Evolutionary conservation across 176 grass and related monocot species (phyloP).

Genomic region (Elaeis guineensis): DNA sequence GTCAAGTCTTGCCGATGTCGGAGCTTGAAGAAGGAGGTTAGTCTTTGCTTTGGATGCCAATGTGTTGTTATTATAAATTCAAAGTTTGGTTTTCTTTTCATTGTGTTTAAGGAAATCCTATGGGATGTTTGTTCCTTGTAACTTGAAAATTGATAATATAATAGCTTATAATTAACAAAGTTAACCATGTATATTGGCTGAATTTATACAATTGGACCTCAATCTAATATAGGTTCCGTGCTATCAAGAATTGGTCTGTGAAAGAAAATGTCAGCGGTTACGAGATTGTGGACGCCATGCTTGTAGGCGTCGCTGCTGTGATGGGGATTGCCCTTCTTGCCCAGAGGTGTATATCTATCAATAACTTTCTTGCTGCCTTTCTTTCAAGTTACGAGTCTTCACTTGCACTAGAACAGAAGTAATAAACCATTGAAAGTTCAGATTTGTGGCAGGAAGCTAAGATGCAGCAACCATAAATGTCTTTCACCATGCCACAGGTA

Average conservation of each 20-base stretch:
- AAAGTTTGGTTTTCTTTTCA: no score
- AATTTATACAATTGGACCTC: conserved; percentile 22
- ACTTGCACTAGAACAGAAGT: conserved; percentile 15
- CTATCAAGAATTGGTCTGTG: conserved; percentile 96
- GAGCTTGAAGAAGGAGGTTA: conserved; percentile 74
- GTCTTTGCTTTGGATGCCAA: neutral
- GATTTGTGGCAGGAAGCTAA: conserved; percentile 76
- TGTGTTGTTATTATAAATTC: no score
- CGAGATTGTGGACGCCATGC: conserved; percentile 80
- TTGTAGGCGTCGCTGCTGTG: conserved; percentile 85
- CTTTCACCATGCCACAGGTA: conserved; percentile 94
- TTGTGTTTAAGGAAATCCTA: no score
- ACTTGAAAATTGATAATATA: neutral
- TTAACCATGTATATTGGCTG: neutral
- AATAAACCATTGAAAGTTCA: conserved; percentile 31
- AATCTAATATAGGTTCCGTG: conserved; percentile 68
- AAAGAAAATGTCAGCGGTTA: conserved; percentile 76
- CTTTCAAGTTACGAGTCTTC: conserved; percentile 1
- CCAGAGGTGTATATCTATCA: conserved; percentile 39
- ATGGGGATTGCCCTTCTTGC: conserved; percentile 71
- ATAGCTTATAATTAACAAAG: neutral
- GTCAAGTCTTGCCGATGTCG: conserved; percentile 68
- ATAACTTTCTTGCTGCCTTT: neutral
- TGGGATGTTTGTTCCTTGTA: no score
- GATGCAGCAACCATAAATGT: conserved; percentile 93